phyloP scores from a whole-genome alignment of 2,329 filamentous ascomycete genomes.

The Nakataea oryzae region DNA sequence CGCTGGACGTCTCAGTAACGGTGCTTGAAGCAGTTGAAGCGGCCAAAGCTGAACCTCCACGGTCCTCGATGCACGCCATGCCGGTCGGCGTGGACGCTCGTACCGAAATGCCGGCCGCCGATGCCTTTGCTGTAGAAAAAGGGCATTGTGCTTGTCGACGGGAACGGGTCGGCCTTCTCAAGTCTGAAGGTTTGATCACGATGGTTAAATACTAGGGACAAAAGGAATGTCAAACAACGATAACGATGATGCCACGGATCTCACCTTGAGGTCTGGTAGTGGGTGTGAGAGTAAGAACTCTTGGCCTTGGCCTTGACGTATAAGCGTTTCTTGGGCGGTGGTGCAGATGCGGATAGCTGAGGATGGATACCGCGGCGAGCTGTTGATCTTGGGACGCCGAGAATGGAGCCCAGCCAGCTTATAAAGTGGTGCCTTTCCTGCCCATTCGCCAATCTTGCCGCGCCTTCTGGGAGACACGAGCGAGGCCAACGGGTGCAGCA shows the following conservation, averaged over 20 bases:
- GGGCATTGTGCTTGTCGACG: conserved; percentile 22
- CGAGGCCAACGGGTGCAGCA: neutral
- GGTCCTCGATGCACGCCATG: conserved; percentile 37
- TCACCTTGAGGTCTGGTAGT: neutral
- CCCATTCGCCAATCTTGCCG: neutral
- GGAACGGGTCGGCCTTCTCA: too few species aligned
- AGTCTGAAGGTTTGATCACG: neutral
- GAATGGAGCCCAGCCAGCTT: neutral
- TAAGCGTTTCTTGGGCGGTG: neutral
- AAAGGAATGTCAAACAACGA: too few species aligned
- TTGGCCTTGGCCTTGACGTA: neutral
- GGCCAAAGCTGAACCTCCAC: conserved; percentile 38
- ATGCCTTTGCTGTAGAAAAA: conserved; percentile 35
- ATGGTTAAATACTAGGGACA: neutral
- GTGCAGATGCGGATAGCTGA: neutral
- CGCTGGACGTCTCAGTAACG: neutral
- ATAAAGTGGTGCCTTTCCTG: neutral
- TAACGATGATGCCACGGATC: neutral
- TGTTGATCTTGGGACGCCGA: neutral
- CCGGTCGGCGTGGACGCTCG: conserved; percentile 32
- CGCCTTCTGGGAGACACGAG: neutral
- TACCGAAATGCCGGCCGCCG: conserved; percentile 38
- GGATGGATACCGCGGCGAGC: neutral
- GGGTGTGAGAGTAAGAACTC: neutral
- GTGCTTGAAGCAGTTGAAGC: conserved; percentile 36